phyloP scores from a whole-genome alignment of 305 asterid genomes.

The Solanum hybrid region DNA sequence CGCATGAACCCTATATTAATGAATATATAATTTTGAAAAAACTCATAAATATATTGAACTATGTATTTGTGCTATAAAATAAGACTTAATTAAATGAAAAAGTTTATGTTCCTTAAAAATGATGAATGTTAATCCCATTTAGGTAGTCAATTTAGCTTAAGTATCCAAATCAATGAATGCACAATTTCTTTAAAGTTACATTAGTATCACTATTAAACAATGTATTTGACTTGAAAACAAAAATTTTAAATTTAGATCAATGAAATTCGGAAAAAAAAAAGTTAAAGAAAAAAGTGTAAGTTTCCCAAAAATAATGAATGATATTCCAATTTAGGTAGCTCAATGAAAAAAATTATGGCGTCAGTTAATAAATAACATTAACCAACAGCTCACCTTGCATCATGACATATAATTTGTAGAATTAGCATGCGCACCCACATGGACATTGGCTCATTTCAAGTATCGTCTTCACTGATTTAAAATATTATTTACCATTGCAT shows the following conservation, averaged over 20 bases:
- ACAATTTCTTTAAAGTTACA: not conserved
- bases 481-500: not conserved
- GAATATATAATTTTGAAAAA: not conserved
- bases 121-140: not conserved
- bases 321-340: not conserved
- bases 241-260: not conserved
- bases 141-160: not conserved
- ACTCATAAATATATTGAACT: not conserved
- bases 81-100: not conserved
- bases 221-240: not conserved
- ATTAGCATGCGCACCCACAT: not conserved
- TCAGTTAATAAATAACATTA: not conserved
- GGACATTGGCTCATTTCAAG: not conserved
- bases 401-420: not conserved
- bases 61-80: not conserved
- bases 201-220: not conserved
- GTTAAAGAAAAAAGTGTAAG: not conserved
- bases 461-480: not conserved
- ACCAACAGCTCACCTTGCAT: not conserved
- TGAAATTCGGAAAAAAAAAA: not conserved
- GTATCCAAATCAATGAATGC: not conserved
- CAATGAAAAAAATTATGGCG: not conserved
- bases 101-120: not conserved
- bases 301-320: not conserved
- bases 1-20: not conserved